A percentile compares a stretch with the other conserved stretches of the same genome.
These are phyloP conservation scores for Dryadomyces quercivorus DNA, from an alignment of 2,329 filamentous ascomycete species.

Conservation along the genomic window DNA sequence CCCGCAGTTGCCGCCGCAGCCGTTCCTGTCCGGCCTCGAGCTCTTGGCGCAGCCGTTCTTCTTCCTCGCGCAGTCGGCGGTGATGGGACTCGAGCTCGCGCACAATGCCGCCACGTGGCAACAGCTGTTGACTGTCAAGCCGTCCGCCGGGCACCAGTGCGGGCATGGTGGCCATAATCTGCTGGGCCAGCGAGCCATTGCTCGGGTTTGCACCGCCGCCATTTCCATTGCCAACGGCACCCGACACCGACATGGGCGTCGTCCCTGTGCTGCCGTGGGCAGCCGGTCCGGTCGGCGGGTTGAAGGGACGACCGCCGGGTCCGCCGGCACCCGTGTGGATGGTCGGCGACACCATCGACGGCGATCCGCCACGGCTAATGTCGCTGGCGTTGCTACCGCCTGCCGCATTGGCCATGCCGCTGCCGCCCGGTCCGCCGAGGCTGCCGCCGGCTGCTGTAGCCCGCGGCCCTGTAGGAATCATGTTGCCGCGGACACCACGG, in stretches of 20 bases:
- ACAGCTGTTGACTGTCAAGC: slow-evolving; percentile 34
- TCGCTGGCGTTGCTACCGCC: background rate
- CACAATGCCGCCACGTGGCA: slow-evolving; percentile 33
- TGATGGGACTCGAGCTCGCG: slow-evolving; percentile 43
- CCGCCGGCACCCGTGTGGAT: background rate
- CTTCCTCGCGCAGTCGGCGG: slow-evolving; percentile 42
- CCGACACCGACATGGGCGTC: background rate
- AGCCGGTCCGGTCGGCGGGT: slow-evolving; percentile 43
- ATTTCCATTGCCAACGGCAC: background rate
- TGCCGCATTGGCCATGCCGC: background rate
- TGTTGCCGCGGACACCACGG: slow-evolving; percentile 16
- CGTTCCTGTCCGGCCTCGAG: slow-evolving; percentile 40
- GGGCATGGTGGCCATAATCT: slow-evolving; percentile 37
- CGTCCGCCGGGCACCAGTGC: slow-evolving; percentile 40
- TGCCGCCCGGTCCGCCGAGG: background rate
- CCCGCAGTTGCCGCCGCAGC: slow-evolving; percentile 36
- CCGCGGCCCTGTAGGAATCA: slow-evolving; percentile 31
- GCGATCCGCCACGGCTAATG: slow-evolving; percentile 15
- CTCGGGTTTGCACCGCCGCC: background rate
- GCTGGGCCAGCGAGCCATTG: slow-evolving; percentile 32
- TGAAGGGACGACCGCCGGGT: slow-evolving; percentile 29
- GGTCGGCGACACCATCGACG: slow-evolving; percentile 20
- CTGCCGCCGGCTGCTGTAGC: slow-evolving; percentile 11
- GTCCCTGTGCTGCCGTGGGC: slow-evolving; percentile 20
- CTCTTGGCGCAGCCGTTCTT: slow-evolving; percentile 43